Percentiles rank a stretch among this genome's conserved stretches.
phyloP scores from a whole-genome alignment of 345 rosid species.

The Clarkia xantiana region DNA sequence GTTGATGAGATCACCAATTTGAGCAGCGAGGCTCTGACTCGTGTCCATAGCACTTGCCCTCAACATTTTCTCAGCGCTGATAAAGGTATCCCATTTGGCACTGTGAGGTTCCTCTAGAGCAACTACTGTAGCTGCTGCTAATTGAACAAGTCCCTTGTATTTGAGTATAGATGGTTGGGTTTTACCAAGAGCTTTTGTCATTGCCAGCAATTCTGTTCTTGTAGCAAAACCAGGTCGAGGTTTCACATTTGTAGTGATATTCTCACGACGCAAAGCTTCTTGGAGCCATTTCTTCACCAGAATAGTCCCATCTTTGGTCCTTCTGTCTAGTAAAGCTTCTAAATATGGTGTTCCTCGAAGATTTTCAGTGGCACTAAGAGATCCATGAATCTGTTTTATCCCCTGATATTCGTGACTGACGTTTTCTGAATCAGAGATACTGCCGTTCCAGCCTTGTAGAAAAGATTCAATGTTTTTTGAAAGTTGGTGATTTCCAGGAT shows the following conservation, averaged over 20 bases:
- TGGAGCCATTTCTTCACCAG: conserved; percentile 93
- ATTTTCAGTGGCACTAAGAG: conserved; percentile 53
- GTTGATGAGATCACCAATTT: conserved; percentile 73
- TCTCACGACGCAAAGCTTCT: conserved; percentile 62
- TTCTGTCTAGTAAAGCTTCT: conserved; percentile 79
- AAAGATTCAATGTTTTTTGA: conserved; percentile 48
- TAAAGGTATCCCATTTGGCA: conserved; percentile 75
- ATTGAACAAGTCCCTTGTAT: conserved; percentile 77
- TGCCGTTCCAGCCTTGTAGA: conserved; percentile 56
- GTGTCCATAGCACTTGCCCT: conserved; percentile 79
- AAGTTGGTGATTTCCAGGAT: conserved; percentile 27
- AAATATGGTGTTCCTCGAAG: conserved; percentile 73
- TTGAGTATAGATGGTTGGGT: conserved; percentile 45
- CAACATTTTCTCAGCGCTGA: conserved; percentile 82
- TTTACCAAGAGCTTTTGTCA: conserved; percentile 54
- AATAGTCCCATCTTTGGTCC: conserved; percentile 68
- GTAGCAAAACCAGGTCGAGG: conserved; percentile 52
- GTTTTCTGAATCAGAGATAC: conserved; percentile 21
- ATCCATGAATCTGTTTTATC: conserved; percentile 41
- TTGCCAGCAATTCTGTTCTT: conserved; percentile 48
- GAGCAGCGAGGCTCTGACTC: conserved; percentile 86
- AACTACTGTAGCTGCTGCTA: conserved; percentile 54
- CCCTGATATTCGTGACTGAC: conserved; percentile 20
- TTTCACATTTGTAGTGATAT: conserved; percentile 38
- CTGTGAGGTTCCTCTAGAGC: conserved; percentile 54